Evolutionary conservation across 2,329 filamentous ascomycete species (phyloP).

Genomic region (Coniella vitis): DNA sequence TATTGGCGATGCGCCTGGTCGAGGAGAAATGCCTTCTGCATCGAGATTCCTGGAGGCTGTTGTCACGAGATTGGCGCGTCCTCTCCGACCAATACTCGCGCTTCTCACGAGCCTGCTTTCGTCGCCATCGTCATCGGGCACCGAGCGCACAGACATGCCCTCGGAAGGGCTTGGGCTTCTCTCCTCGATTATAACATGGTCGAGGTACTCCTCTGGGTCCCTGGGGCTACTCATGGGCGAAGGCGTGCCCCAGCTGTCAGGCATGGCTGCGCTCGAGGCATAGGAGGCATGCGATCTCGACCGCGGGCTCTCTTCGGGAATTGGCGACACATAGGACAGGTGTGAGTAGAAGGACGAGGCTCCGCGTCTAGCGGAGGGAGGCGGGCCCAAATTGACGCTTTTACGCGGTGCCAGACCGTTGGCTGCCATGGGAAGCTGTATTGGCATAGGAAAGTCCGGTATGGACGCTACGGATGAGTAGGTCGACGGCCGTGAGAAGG

Average conservation of each 20-base stretch:
- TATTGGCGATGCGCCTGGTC: conserved; percentile 31
- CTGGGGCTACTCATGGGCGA: conserved; percentile 39
- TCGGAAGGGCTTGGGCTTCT: conserved; percentile 24
- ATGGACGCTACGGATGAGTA: conserved; percentile 49
- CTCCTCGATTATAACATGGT: conserved; percentile 39
- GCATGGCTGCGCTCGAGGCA: conserved; percentile 67
- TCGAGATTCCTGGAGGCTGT: conserved; percentile 3
- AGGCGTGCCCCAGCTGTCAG: conserved; percentile 55
- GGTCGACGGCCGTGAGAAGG: conserved; percentile 45
- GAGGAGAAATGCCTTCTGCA: conserved; percentile 16
- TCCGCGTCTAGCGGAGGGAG: conserved; percentile 53
- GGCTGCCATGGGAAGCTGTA: conserved; percentile 21
- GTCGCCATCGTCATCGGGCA: conserved; percentile 41
- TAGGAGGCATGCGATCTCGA: conserved; percentile 56
- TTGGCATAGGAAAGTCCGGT: conserved; percentile 50
- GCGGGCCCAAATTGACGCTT: conserved; percentile 51
- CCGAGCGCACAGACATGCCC: conserved; percentile 24
- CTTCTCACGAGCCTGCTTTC: conserved; percentile 53
- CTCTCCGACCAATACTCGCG: conserved; percentile 55
- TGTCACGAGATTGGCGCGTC: conserved; percentile 49
- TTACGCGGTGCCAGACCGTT: conserved; percentile 31
- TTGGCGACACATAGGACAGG: conserved; percentile 64
- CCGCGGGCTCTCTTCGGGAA: conserved; percentile 62
- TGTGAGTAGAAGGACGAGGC: conserved; percentile 60
- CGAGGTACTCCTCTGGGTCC: conserved; percentile 43